Evolutionary conservation across 2,329 filamentous ascomycete species (phyloP), one percentile per base, ranked within the genome.

Genomic region (Ceratocystis albifundus): DNA sequence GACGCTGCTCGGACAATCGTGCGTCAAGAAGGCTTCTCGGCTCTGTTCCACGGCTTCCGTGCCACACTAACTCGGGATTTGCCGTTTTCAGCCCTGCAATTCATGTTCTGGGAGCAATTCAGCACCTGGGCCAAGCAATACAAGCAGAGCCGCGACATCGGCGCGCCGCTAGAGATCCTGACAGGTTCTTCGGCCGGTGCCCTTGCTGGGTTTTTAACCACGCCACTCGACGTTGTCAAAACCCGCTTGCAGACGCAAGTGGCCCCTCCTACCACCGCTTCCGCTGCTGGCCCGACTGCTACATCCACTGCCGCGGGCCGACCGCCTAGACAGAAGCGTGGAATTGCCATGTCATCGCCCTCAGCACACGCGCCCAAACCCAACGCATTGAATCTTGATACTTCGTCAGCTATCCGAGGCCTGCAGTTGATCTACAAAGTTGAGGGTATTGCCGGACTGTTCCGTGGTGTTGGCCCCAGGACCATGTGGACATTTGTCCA

Each of bases 401-500:
- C 95, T 0, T 94, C 90, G 1, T 96, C 92, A 0, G 88, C 97
- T 62, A 80, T 93, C 65, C 90, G 84, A 1, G 94, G 93, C 0
- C 77, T 99, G 46, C 85, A 82, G 71, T 82, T 96, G 70, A 95
- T 99, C 71, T 99, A 97, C 77, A 85, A 84, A 70, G 90, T 88
- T 4, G 94, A 99, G 76, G 94, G 94, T 0, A 71, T 97, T 17
- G 83, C 83, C 1, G 95, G 94, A 1, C 95, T 90, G 86, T 99
- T 99, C 76, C 85, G 94, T 67, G 94, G 94, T 30, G 93, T 99
- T 1, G 93, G 93, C 0, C 94, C 94, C 1, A 84, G 94, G 65
- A 88, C 88, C 67, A 90, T 97, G 15, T 99, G 94, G 94, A 99
- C 94, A 25, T 96, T 93, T 72, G 90, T 97, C 67, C 94, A 99